Conservation (phyloP, 192 early-diverging fungal genomes). For the Coemansia sp. region DNA sequence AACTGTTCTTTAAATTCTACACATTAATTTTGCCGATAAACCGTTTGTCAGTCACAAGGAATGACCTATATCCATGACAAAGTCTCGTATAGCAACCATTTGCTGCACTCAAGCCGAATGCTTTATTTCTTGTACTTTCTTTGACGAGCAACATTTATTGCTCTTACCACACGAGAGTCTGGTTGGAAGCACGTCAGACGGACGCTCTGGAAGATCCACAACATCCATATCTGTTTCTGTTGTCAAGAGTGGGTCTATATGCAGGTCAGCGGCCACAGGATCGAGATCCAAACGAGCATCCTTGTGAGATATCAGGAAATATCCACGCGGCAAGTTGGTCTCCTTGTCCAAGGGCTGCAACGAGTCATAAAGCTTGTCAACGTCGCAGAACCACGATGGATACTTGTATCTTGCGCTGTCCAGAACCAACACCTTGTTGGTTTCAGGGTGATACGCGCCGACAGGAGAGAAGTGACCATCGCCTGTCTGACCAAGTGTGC, state of each 20-base stretch:
- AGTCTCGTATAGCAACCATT: no score
- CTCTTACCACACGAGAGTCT: conserved; percentile 37
- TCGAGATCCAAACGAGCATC: conserved; percentile 20
- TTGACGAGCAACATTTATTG: conserved; percentile 34
- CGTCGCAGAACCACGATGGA: conserved; percentile 81
- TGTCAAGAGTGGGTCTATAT: not conserved
- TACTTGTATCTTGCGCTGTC: conserved; percentile 93
- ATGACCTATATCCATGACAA: no score
- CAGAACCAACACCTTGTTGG: conserved; percentile 76
- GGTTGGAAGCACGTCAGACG: conserved; percentile 28
- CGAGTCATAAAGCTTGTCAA: conserved; percentile 74
- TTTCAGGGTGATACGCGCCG: conserved; percentile 75
- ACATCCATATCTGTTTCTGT: conserved; percentile 6
- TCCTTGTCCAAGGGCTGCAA: conserved; percentile 80
- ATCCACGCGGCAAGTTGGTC: conserved; percentile 81
- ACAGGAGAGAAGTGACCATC: conserved; percentile 96
- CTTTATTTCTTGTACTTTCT: not conserved
- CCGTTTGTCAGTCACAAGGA: no score
- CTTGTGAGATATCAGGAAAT: conserved; percentile 70
- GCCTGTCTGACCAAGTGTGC: conserved; percentile 80
- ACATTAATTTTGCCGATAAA: no score
- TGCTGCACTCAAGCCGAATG: not conserved
- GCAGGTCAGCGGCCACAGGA: not conserved
- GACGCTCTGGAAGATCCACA: conserved; percentile 41
- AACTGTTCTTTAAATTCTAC: no score